These are phyloP conservation scores for Trifolium fragiferum DNA, from an alignment of 306 rosid species.

Conservation along the genomic window DNA sequence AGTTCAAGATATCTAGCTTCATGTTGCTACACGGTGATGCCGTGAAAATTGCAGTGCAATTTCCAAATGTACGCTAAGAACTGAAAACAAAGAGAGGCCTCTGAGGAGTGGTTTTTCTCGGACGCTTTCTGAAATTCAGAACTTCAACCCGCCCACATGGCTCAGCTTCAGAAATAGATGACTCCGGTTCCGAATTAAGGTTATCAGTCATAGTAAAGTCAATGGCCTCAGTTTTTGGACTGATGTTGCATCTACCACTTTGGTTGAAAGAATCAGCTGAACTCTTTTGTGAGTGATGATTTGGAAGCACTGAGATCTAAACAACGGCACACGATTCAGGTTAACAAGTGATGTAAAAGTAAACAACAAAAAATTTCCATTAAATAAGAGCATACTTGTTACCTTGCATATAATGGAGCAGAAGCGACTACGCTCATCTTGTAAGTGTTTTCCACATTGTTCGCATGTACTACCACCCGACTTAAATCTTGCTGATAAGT, in stretches of 20 bases:
- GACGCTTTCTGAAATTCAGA: constrained; percentile 77
- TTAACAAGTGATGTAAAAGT: constrained; percentile 15
- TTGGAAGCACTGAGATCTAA: constrained; percentile 52
- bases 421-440: constrained; percentile 80
- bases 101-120: constrained; percentile 78
- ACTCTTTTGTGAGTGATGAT: constrained; percentile 26
- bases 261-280: constrained; percentile 46
- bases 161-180: constrained; percentile 79
- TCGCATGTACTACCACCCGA: constrained; percentile 85
- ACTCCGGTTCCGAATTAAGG: constrained; percentile 65
- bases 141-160: constrained; percentile 68
- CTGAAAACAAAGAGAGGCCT: constrained; percentile 64
- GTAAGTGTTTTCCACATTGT: constrained; percentile 84
- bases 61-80: constrained; percentile 11
- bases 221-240: constrained; percentile 48
- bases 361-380: constrained; percentile 16
- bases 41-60: not conserved
- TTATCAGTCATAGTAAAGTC: constrained; percentile 53
- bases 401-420: constrained; percentile 98
- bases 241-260: constrained; percentile 39
- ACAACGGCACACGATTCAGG: constrained; percentile 32
- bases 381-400: constrained; percentile 32
- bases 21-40: not conserved
- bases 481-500: constrained; percentile 61
- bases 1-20: not conserved